Conservation (phyloP, 2,329 filamentous ascomycete species). For the Erysiphe pulchra region DNA sequence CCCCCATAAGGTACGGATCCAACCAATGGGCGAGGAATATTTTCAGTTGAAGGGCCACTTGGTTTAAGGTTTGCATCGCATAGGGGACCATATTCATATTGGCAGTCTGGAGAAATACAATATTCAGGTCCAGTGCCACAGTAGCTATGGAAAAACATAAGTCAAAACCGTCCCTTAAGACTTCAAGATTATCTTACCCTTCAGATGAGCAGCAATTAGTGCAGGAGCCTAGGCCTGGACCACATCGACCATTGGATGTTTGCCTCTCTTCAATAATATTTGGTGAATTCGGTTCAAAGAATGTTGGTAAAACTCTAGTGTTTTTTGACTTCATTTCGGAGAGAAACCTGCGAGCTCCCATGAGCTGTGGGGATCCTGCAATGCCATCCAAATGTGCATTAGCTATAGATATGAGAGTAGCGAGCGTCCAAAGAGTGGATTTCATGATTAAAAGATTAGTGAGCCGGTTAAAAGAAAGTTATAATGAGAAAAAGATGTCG, state of each 20-base stretch:
- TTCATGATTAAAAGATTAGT: neutral
- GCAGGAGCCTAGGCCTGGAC: slow-evolving; percentile 8
- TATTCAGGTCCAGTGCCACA: slow-evolving; percentile 17
- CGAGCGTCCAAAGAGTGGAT: neutral
- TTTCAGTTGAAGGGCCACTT: slow-evolving; percentile 27
- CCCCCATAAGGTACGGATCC: slow-evolving; percentile 30
- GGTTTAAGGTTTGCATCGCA: slow-evolving; percentile 33
- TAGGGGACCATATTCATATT: slow-evolving; percentile 30
- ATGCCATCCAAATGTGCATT: slow-evolving; percentile 6
- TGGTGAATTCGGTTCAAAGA: neutral
- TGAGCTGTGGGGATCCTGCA: slow-evolving; percentile 5
- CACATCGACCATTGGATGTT: slow-evolving; percentile 6
- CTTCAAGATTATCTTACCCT: slow-evolving; percentile 5
- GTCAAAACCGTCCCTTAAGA: neutral
- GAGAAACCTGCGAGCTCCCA: slow-evolving; percentile 9
- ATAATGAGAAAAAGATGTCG: too few species aligned
- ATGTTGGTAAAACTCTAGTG: slow-evolving; percentile 2
- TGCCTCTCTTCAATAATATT: slow-evolving; percentile 2
- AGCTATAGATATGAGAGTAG: slow-evolving; percentile 3
- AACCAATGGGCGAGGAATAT: slow-evolving; percentile 21
- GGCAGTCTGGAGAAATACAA: slow-evolving; percentile 34
- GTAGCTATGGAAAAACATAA: slow-evolving; percentile 4
- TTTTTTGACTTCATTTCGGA: slow-evolving; percentile 7
- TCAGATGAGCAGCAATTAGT: slow-evolving; percentile 9
- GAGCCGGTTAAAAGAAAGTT: too few species aligned